Conservation (phyloP, 306 rosid genomes). For the Herpetospermum pedunculosum region DNA sequence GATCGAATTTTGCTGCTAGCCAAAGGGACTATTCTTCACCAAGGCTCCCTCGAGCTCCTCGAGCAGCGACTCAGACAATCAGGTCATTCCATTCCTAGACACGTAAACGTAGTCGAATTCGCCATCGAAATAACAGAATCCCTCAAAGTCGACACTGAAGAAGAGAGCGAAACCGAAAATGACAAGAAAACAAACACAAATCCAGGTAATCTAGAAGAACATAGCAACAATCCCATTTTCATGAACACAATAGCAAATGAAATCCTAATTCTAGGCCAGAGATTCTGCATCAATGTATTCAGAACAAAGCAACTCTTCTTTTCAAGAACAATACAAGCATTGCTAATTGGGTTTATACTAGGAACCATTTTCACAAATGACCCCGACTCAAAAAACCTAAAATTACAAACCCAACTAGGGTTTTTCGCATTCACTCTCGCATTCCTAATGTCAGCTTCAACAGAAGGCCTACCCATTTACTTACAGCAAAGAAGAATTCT, state of each 20-base stretch:
- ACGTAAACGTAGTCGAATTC: conserved; percentile 32
- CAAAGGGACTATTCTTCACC: conserved; percentile 28
- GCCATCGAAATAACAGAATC: conserved; percentile 29
- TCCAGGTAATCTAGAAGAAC: conserved; percentile 5
- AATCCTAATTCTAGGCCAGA: conserved; percentile 19
- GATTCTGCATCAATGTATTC: conserved; percentile 27
- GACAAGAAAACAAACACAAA: neutral
- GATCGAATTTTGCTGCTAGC: conserved; percentile 27
- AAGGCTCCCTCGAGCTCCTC: conserved; percentile 23
- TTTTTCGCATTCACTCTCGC: conserved; percentile 68
- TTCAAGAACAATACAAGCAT: conserved; percentile 51
- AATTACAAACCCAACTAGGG: conserved; percentile 43
- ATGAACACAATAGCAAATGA: conserved; percentile 19
- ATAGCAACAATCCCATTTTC: conserved; percentile 5
- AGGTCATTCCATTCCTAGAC: conserved; percentile 27
- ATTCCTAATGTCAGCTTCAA: conserved; percentile 59
- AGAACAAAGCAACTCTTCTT: conserved; percentile 40
- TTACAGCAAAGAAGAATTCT: conserved; percentile 54
- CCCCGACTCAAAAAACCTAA: conserved; percentile 15
- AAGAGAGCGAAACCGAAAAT: conserved; percentile 9
- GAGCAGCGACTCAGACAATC: conserved; percentile 17
- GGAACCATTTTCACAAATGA: conserved; percentile 55
- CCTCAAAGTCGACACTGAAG: conserved; percentile 4
- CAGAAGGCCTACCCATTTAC: conserved; percentile 74
- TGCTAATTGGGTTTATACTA: conserved; percentile 46